Evolutionary conservation across 306 rosid genomes (phyloP), one percentile per base, ranked within the genome.

Genomic region (Prunus mongolica): DNA sequence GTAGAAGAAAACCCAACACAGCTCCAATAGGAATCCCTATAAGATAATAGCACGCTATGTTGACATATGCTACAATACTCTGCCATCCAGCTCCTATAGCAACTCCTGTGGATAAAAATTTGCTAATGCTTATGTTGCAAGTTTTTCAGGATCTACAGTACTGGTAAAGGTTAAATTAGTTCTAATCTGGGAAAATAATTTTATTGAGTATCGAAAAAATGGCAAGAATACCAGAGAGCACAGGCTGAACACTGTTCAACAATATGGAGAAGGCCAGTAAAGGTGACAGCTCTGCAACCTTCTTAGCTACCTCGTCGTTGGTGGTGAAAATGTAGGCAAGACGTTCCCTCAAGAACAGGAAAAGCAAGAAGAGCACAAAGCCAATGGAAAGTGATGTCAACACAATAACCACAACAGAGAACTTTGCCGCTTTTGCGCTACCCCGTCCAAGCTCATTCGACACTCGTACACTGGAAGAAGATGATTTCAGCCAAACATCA

Each of bases 1-100:
- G 71, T 22, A 81, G 15, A 58, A 77, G 15, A 3, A 72, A 41
- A 50, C 84, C 86, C 77, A 89, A 86, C 19, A 87, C 28, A 11
- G 77, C 69, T 71, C 93, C 91, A 54, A 79, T 78, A 44, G 91
- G 91, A 77, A 89, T 54, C 30, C 93, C 91, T 15, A 89, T 45
- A 0, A 89, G 38, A 71, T 89, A 89, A 81, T 89, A 87, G 30
- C 91, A 83, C 0, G 79, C 88, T 57, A 89, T 83, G 81, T 89
- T 89, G 2, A 89, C 88, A 32, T 84, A 86, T 68, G 93, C 89
- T 52, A 89, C 91, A 30, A 64, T 22, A 56, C 86, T 81, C 64
- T 87, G 93, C 87, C 89, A 86, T 0, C 93, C 90, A 52, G 93
- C 93, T 81, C 90, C 93, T 60, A 89, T 49, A 51, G 91, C 82